Evolutionary conservation across 768 basidiomycete species (phyloP).

Genomic region (Chiua virens): DNA sequence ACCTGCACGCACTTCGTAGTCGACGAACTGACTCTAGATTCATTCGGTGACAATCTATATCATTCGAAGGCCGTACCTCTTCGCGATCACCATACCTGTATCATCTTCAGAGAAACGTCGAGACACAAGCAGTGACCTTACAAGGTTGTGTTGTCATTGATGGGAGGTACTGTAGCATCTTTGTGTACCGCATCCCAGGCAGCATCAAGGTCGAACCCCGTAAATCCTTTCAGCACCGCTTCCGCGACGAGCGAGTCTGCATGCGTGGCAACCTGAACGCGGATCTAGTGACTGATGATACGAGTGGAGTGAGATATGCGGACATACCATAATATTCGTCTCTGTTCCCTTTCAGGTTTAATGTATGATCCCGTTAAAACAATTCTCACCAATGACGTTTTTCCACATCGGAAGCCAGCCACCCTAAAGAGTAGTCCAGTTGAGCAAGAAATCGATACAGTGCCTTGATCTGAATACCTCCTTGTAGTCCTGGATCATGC

Average conservation of each 20-base stretch:
- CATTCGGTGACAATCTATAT: not conserved
- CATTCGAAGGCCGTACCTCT: constrained; percentile 44
- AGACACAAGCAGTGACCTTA: constrained; percentile 28
- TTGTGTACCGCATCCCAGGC: constrained; percentile 78
- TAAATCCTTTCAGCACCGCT: constrained; percentile 64
- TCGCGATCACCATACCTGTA: constrained; percentile 68
- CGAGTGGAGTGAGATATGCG: not conserved
- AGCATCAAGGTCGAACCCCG: constrained; percentile 57
- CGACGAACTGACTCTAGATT: constrained; percentile 49
- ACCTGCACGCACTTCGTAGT: constrained; percentile 81
- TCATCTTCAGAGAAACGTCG: not conserved
- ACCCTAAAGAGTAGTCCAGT: constrained; percentile 37
- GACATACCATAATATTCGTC: constrained; percentile 76
- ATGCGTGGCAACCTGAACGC: constrained; percentile 65
- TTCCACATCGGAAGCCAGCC: constrained; percentile 94
- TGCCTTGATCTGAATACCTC: constrained; percentile 42
- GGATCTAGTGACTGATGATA: not conserved
- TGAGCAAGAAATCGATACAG: not conserved
- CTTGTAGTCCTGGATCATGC: constrained; percentile 78
- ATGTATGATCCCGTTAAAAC: not conserved
- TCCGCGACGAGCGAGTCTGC: constrained; percentile 78
- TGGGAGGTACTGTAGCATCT: constrained; percentile 65
- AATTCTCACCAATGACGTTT: constrained; percentile 61
- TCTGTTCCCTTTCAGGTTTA: constrained; percentile 35
- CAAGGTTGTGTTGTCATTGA: constrained; percentile 51